These are phyloP conservation scores for Penicillium desertorum DNA, from an alignment of 495 filamentous ascomycete species.

Conservation along the genomic window DNA sequence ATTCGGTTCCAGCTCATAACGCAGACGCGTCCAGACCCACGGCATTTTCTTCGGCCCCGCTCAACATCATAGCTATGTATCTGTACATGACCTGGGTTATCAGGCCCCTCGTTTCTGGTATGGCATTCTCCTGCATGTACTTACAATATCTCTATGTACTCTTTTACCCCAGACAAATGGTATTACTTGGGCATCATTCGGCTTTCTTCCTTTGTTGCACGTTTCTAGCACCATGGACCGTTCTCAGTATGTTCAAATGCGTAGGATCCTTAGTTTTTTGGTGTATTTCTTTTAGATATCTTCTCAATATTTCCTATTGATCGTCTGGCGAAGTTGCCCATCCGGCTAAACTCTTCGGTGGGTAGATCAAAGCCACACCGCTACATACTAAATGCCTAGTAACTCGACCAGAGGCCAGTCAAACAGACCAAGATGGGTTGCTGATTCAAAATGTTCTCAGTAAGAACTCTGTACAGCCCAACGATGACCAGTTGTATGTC, in stretches of 20 bases:
- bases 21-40: slow-evolving; percentile 2
- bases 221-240: background rate
- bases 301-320: background rate
- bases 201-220: background rate
- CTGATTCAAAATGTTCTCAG: background rate
- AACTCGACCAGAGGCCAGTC: background rate
- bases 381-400: background rate
- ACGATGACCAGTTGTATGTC: background rate
- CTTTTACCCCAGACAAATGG: slow-evolving; percentile 8
- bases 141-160: slow-evolving; percentile 9
- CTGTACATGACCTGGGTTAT: background rate
- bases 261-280: background rate
- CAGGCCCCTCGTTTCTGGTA: background rate
- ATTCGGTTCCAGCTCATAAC: background rate
- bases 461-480: background rate
- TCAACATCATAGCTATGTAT: background rate
- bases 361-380: background rate
- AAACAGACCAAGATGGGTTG: background rate
- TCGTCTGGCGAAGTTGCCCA: background rate
- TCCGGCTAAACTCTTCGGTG: background rate
- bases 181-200: background rate
- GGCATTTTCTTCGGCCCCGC: background rate
- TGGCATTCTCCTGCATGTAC: slow-evolving; percentile 9
- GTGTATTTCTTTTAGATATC: background rate
- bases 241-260: background rate